Percentiles rank a stretch among this genome's conserved stretches.
Evolutionary conservation across 108 stramenopile genomes (phyloP).

Genomic region (Nitzschia sp.): DNA sequence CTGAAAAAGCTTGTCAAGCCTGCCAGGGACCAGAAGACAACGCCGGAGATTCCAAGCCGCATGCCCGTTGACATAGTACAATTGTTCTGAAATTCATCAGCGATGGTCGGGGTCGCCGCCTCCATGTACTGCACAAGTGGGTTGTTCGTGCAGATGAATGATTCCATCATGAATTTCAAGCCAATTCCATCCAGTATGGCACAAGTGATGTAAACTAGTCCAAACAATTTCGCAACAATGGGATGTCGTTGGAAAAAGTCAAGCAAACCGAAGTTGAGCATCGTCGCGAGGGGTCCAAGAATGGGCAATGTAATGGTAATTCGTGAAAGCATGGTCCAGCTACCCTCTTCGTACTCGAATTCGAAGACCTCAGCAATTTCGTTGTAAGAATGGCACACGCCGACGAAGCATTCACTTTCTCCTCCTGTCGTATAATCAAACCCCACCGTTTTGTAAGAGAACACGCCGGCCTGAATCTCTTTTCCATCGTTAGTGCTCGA

Average conservation of each 20-base stretch:
- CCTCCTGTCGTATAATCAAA: background rate
- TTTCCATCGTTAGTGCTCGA: background rate
- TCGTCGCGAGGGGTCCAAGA: background rate
- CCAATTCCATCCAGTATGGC: slow-evolving; percentile 19
- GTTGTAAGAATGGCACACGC: slow-evolving; percentile 11
- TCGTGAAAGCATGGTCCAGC: slow-evolving; percentile 5
- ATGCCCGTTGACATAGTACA: slow-evolving; percentile 17
- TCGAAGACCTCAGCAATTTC: slow-evolving; percentile 1
- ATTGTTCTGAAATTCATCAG: slow-evolving; percentile 1
- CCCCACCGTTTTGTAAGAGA: background rate
- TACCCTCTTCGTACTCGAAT: slow-evolving; percentile 26
- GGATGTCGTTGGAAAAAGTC: no score
- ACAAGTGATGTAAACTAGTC: background rate
- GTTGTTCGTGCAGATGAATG: slow-evolving; percentile 28
- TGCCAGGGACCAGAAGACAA: slow-evolving; percentile 11
- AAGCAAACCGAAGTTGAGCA: background rate
- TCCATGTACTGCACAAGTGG: slow-evolving; percentile 28
- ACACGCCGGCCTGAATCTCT: background rate
- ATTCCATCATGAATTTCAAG: slow-evolving; percentile 6
- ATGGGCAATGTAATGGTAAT: slow-evolving; percentile 19
- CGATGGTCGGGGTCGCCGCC: background rate
- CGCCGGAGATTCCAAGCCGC: background rate
- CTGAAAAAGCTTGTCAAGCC: slow-evolving; percentile 8
- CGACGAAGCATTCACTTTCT: background rate
- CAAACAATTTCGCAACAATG: slow-evolving; percentile 7